Conservation (phyloP, 768 basidiomycete genomes). For the Mycena galopus region DNA sequence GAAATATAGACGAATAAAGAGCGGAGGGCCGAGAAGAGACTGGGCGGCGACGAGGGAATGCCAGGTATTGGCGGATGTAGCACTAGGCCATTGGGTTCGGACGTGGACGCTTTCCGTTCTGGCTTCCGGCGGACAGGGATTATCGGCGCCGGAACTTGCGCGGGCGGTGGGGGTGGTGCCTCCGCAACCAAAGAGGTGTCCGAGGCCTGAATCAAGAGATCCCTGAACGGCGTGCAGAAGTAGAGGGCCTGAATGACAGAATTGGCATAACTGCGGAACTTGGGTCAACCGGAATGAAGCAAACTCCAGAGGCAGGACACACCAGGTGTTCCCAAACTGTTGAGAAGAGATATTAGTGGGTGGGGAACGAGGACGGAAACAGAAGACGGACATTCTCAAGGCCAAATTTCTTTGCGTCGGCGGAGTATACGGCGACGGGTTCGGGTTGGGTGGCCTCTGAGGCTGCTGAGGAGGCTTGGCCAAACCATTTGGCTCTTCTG, state of each 20-base stretch:
- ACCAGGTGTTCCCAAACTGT: slow-evolving; percentile 98
- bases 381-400: slow-evolving; percentile 87
- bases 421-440: slow-evolving; percentile 56
- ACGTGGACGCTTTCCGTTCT: slow-evolving; percentile 62
- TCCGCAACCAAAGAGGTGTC: slow-evolving; percentile 63
- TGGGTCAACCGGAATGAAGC: slow-evolving; percentile 36
- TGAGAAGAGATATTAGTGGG: slow-evolving; percentile 29
- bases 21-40: slow-evolving; percentile 92
- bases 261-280: slow-evolving; percentile 86
- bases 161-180: slow-evolving; percentile 41
- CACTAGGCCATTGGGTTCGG: slow-evolving; percentile 36
- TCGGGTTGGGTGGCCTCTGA: slow-evolving; percentile 44
- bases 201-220: slow-evolving; percentile 82
- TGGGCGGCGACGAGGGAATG: slow-evolving; percentile 73
- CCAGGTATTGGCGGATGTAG: slow-evolving; percentile 33
- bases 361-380: slow-evolving; percentile 6
- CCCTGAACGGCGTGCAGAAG: slow-evolving; percentile 93
- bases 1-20: slow-evolving; percentile 92
- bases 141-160: slow-evolving; percentile 48
- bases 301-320: slow-evolving; percentile 34
- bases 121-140: slow-evolving; percentile 65
- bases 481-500: slow-evolving; percentile 55
- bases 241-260: slow-evolving; percentile 98
- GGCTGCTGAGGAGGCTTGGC: slow-evolving; percentile 38
- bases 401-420: slow-evolving; percentile 93